phyloP scores from a whole-genome alignment of 805 yeast species.

The Tetrapisispora nanseiensis region DNA sequence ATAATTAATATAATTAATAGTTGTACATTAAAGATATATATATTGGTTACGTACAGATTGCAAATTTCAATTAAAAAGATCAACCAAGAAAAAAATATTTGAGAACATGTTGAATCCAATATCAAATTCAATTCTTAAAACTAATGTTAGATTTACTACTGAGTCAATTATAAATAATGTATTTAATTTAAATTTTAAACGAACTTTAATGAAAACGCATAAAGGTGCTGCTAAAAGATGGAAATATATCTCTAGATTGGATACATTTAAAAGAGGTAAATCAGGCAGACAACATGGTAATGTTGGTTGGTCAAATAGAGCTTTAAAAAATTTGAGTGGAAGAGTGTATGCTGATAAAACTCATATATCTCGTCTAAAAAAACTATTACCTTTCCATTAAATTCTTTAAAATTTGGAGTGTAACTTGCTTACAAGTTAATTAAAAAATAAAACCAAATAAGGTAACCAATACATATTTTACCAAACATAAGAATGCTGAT shows the following conservation, averaged over 20 bases:
- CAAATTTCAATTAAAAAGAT: not conserved
- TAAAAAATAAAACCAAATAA: not conserved
- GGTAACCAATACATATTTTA: not conserved
- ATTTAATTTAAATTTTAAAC: not conserved
- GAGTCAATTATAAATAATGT: not conserved
- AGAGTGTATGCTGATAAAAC: conserved; percentile 45
- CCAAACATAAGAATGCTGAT: no score
- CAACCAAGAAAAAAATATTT: not conserved
- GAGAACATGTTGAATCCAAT: not conserved
- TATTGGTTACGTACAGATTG: no score
- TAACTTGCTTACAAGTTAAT: no score
- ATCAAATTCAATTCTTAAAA: not conserved
- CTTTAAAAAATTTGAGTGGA: conserved; percentile 49
- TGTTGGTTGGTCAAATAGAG: conserved; percentile 69
- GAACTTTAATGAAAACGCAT: conserved; percentile 54
- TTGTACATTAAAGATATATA: no score
- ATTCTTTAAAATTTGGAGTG: not conserved
- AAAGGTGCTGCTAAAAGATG: conserved; percentile 84
- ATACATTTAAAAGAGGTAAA: conserved; percentile 56
- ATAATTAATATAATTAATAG: no score
- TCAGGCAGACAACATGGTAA: conserved; percentile 92
- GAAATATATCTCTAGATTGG: conserved; percentile 31
- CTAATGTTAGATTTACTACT: not conserved
- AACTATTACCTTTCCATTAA: conserved; percentile 39
- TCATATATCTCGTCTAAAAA: conserved; percentile 51